These are phyloP conservation scores for Taphrina betulina DNA, from an alignment of 1,139 yeast genomes.

Conservation along the genomic window DNA sequence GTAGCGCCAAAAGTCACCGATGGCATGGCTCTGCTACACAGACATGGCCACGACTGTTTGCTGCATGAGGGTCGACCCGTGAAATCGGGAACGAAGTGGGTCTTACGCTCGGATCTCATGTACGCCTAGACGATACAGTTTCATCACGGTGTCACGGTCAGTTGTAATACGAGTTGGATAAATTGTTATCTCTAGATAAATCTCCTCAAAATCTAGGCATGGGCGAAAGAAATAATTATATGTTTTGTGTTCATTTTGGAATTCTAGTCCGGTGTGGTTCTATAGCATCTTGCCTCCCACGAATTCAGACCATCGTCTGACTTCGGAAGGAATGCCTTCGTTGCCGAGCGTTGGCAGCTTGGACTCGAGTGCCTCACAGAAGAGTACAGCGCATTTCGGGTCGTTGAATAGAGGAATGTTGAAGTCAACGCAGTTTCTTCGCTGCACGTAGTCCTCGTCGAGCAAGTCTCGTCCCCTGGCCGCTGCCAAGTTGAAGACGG, in stretches of 20 bases:
- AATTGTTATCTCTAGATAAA: too few species aligned
- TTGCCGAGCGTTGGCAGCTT: constrained; percentile 56
- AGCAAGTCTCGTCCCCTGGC: constrained; percentile 80
- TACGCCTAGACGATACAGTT: constrained; percentile 38
- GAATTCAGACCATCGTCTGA: constrained; percentile 93
- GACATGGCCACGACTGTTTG: constrained; percentile 66
- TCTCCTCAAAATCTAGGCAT: neutral
- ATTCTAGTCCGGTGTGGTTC: too few species aligned
- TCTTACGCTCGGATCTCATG: constrained; percentile 61
- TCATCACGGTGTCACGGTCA: neutral
- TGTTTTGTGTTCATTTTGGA: too few species aligned
- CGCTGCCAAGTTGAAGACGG: constrained; percentile 87
- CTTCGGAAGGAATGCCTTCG: constrained; percentile 75
- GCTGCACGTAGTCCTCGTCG: constrained; percentile 94
- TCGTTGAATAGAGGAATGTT: constrained; percentile 95
- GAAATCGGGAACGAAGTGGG: constrained; percentile 60
- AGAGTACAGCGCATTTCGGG: constrained; percentile 85
- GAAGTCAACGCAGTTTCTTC: constrained; percentile 98
- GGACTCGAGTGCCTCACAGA: constrained; percentile 76
- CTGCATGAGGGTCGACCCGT: constrained; percentile 62
- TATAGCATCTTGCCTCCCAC: constrained; percentile 87
- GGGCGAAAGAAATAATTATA: too few species aligned
- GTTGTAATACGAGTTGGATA: neutral
- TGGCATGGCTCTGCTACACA: constrained; percentile 64
- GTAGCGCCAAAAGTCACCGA: constrained; percentile 52